Evolutionary conservation across 176 grass and related monocot genomes (phyloP), one percentile per base, ranked within the genome.

Genomic region (Ampelocalamus luodianensis): DNA sequence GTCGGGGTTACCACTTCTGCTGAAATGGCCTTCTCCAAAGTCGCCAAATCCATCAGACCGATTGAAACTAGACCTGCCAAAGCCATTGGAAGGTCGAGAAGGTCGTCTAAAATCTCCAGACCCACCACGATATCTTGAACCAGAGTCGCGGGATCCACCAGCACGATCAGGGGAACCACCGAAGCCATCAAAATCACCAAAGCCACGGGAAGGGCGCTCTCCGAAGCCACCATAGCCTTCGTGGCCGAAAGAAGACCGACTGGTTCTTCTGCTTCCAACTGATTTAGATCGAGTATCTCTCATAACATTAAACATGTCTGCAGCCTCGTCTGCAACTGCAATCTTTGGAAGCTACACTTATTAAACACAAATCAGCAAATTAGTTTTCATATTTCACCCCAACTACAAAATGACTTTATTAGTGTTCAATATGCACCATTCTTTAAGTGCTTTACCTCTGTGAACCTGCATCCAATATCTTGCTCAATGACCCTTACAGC

Each of bases 401-500:
- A 64, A 56, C 15, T 34, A 59, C 7, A 72, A 65, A 80, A 62
- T 13, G 24, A 16, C 23, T 58, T 65, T 14, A 40, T 65, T 22
- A 72, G 24, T 43, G 37, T 66, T 74, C 12, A 80, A 75, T 32
- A 79, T 74, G 67, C 24, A 77, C 16, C 65, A 82, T 78, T 29
- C 4, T 10, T 39, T 20, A 64, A 54, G 3, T 81, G 73, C 18
- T 73, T 53, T 90, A 95, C 96, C 96, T 98, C 93, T 0, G 60
- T 90, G 80, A 98, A 98, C 36, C 82, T 89, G 90, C 85, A 90
- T 64, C 96, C 96, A 81, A 95, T 78, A 82, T 98, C 96, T 90
- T 89, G 89, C 85, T 98, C 96, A 82, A 98, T 93, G 76, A 86
- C 76, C 74, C 81, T 93, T 63, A 98, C 89, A 74, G 89, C 72